Evolutionary conservation across 1,284 basidiomycete species (phyloP).

Genomic region (Neotropicomus parvogracilis): DNA sequence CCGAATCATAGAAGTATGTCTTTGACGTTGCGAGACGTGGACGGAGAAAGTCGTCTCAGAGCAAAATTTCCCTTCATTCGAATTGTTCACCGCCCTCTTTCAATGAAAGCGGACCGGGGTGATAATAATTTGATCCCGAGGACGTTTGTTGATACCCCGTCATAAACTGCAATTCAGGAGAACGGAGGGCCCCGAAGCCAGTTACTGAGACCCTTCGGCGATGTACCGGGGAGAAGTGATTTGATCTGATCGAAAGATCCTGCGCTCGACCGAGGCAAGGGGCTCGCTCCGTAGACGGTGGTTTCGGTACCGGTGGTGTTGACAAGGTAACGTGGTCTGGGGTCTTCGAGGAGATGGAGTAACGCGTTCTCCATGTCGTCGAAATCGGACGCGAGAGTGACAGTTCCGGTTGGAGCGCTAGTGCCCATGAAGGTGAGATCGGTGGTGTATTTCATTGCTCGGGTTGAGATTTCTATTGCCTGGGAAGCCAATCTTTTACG

Average conservation of each 20-base stretch:
- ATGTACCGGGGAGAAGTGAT: constrained; percentile 4
- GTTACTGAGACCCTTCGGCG: background rate
- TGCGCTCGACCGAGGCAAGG: background rate
- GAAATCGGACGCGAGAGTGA: background rate
- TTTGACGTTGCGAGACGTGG: too few relatives aligned
- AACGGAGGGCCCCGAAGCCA: constrained; percentile 3
- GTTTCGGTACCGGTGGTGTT: background rate
- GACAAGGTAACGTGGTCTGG: constrained; percentile 1
- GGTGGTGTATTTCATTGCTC: background rate
- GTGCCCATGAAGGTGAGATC: background rate
- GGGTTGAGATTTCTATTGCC: background rate
- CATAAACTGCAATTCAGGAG: background rate
- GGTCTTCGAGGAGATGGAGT: background rate
- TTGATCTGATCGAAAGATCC: background rate
- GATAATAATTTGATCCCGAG: background rate
- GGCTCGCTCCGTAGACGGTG: background rate
- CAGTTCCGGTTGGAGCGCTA: background rate
- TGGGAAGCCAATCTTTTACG: too few relatives aligned
- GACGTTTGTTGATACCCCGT: too few relatives aligned
- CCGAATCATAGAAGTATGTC: too few relatives aligned
- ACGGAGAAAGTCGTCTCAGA: constrained; percentile 4
- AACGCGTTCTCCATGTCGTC: constrained; percentile 6
- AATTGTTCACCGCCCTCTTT: background rate
- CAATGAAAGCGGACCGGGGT: constrained; percentile 1
- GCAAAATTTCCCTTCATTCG: constrained; percentile 4